Percentiles rank a stretch among this genome's conserved stretches.
Conservation (phyloP, 1,139 yeast species). For the Pneumocystis sp. region DNA sequence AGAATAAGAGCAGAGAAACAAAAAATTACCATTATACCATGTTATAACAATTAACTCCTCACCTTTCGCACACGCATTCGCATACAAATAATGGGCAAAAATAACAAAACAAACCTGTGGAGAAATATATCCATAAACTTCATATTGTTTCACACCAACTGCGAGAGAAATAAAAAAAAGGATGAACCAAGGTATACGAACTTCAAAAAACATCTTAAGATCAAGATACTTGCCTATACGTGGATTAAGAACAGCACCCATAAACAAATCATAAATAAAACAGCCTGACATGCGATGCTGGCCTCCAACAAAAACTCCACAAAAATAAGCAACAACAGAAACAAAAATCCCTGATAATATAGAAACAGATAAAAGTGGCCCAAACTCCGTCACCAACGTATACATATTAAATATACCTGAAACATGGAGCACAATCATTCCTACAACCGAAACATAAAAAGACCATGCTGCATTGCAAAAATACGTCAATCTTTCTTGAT, state of each 20-base stretch:
- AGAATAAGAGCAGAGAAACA: neutral
- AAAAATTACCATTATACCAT: constrained; percentile 34
- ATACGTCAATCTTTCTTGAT: constrained; percentile 70
- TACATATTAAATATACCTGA: constrained; percentile 60
- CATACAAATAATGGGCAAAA: constrained; percentile 84
- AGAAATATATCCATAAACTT: constrained; percentile 60
- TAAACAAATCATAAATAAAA: constrained; percentile 74
- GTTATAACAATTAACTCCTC: constrained; percentile 94
- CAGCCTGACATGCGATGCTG: constrained; percentile 87
- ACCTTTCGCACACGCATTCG: constrained; percentile 94
- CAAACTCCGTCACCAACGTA: constrained; percentile 64
- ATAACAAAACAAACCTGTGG: constrained; percentile 62
- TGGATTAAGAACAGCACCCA: constrained; percentile 97
- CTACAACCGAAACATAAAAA: constrained; percentile 50
- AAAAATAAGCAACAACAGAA: constrained; percentile 53
- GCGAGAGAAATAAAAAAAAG: constrained; percentile 65
- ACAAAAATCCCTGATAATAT: constrained; percentile 60
- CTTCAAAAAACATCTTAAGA: constrained; percentile 92
- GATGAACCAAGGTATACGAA: constrained; percentile 92
- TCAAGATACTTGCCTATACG: constrained; percentile 73
- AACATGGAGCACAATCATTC: constrained; percentile 50
- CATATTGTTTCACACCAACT: constrained; percentile 63
- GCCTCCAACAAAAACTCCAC: constrained; percentile 23
- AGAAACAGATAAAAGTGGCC: constrained; percentile 85
- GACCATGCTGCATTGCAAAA: constrained; percentile 85